Conservation (phyloP, 2,329 filamentous ascomycete species). For the Cercospora sp. region DNA sequence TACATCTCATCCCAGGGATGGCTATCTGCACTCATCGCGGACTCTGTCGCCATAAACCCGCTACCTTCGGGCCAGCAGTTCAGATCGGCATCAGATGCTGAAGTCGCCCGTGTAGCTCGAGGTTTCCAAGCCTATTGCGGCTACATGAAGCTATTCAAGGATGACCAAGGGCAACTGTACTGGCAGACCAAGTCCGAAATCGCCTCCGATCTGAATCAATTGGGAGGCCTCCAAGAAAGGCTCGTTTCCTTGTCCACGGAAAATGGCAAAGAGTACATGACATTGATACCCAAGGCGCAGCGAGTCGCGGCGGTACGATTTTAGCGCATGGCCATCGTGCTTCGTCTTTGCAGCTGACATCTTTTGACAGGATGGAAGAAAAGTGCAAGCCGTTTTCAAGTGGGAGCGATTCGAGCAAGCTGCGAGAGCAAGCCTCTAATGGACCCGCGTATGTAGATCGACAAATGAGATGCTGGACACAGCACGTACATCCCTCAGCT, state of each 20-base stretch:
- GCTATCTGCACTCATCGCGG: constrained; percentile 30
- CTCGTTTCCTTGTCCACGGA: constrained; percentile 26
- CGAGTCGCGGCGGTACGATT: constrained; percentile 28
- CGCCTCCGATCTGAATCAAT: constrained; percentile 25
- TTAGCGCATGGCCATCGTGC: background rate
- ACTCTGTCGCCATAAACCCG: constrained; percentile 22
- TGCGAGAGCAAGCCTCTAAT: background rate
- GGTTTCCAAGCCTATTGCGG: constrained; percentile 32
- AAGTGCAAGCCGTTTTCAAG: constrained; percentile 29
- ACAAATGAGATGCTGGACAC: background rate
- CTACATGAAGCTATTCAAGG: constrained; percentile 29
- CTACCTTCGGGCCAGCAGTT: constrained; percentile 26
- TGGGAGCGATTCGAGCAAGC: constrained; percentile 34
- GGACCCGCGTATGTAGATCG: background rate
- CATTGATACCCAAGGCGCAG: constrained; percentile 25
- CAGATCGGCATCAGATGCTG: constrained; percentile 23
- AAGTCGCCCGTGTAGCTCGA: constrained; percentile 31
- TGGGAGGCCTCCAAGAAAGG: constrained; percentile 31
- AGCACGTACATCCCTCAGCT: background rate
- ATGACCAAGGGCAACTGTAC: constrained; percentile 26
- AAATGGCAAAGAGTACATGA: constrained; percentile 30
- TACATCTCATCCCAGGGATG: constrained; percentile 29
- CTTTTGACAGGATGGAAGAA: constrained; percentile 26
- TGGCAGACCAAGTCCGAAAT: constrained; percentile 34
- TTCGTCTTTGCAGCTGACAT: background rate